Conservation (phyloP, 805 yeast genomes). For the Kodamaea jinghongensis region DNA sequence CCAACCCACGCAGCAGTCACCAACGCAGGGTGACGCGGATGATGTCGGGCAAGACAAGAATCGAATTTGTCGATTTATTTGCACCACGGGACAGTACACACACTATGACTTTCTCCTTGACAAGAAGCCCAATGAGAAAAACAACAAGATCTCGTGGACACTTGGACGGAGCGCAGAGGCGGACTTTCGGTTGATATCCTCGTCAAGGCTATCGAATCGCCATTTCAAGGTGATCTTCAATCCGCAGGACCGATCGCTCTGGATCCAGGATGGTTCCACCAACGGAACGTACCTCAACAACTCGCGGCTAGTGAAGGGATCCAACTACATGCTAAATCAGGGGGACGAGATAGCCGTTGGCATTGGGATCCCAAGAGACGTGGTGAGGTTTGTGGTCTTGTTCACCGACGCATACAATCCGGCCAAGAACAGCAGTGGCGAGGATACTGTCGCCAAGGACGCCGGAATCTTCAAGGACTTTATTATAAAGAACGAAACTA, state of each 20-base stretch:
- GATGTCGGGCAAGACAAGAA: slow-evolving; percentile 19
- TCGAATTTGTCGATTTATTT: slow-evolving; percentile 54
- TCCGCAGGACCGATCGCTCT: slow-evolving; percentile 48
- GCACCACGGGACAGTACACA: slow-evolving; percentile 56
- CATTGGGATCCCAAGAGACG: slow-evolving; percentile 74
- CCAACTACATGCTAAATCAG: slow-evolving; percentile 77
- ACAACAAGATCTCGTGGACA: slow-evolving; percentile 49
- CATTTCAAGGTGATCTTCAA: slow-evolving; percentile 75
- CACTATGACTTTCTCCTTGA: slow-evolving; percentile 45
- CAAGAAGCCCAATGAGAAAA: slow-evolving; percentile 14
- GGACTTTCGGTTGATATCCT: slow-evolving; percentile 59
- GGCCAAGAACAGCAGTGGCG: slow-evolving; percentile 18
- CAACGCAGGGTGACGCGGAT: slow-evolving; percentile 23
- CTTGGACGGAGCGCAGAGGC: slow-evolving; percentile 72
- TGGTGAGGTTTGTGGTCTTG: slow-evolving; percentile 49
- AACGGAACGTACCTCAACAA: slow-evolving; percentile 91
- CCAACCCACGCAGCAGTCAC: slow-evolving; percentile 40
- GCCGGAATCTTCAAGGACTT: slow-evolving; percentile 68
- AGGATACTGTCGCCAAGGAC: slow-evolving; percentile 33
- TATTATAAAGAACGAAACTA: slow-evolving; percentile 76
- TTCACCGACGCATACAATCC: slow-evolving; percentile 44
- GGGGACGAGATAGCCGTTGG: slow-evolving; percentile 96
- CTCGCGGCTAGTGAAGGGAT: slow-evolving; percentile 65
- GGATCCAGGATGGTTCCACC: slow-evolving; percentile 77
- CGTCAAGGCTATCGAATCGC: slow-evolving; percentile 65